Evolutionary conservation across 768 basidiomycete species (phyloP).

Genomic region (Suillus weaverae): DNA sequence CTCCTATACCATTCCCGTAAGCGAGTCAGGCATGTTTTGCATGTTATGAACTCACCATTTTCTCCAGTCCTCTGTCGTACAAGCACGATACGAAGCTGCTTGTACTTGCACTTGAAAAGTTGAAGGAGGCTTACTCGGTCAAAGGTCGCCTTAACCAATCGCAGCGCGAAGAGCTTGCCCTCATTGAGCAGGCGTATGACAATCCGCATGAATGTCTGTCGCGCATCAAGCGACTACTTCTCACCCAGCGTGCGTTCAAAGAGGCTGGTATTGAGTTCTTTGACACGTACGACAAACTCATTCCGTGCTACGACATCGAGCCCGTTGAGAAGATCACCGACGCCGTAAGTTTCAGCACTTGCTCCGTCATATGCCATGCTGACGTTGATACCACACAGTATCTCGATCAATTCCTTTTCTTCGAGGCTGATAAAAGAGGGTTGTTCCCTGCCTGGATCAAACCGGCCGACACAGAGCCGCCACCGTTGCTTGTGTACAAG

Average conservation of each 20-base stretch:
- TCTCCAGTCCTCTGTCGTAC: constrained; percentile 82
- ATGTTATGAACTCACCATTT: constrained; percentile 6
- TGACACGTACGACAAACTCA: constrained; percentile 97
- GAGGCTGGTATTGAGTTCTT: constrained; percentile 97
- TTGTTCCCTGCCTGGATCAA: constrained; percentile 99
- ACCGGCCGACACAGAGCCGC: constrained; percentile 95
- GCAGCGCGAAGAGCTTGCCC: constrained; percentile 94
- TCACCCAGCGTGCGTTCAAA: constrained; percentile 98
- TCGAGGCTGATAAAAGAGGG: constrained; percentile 97
- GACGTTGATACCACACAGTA: constrained; percentile 53
- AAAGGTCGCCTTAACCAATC: constrained; percentile 98
- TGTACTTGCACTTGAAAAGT: constrained; percentile 93
- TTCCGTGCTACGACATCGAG: constrained; percentile 98
- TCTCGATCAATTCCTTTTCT: constrained; percentile 97
- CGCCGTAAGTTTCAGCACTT: constrained; percentile 55
- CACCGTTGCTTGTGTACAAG: constrained; percentile 96
- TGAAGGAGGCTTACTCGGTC: constrained; percentile 98
- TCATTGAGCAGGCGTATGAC: constrained; percentile 99
- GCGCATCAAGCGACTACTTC: constrained; percentile 93
- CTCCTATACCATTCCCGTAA: constrained; percentile 97
- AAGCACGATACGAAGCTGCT: constrained; percentile 99
- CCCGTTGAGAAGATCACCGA: constrained; percentile 99
- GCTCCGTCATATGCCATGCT: constrained; percentile 12
- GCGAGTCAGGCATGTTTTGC: constrained; percentile 24
- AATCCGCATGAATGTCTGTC: constrained; percentile 99